phyloP scores from a whole-genome alignment of 2,329 filamentous ascomycete species.

The Hymenotorrendiella dingleyae region DNA sequence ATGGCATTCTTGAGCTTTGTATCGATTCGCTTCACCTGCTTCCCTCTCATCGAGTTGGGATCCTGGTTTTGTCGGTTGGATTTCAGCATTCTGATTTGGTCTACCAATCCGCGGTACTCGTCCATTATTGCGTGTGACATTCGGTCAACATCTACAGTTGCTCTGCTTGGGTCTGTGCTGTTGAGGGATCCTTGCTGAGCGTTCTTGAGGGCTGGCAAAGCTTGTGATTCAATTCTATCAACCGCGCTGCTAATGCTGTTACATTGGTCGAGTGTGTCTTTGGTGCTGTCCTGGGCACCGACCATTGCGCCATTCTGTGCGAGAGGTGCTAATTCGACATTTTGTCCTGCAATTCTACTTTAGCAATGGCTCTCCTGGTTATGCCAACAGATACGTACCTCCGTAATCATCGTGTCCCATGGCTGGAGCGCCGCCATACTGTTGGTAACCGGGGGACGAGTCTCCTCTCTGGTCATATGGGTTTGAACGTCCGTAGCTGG shows the following conservation, averaged over 20 bases:
- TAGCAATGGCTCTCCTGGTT: neutral
- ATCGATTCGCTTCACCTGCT: conserved; percentile 78
- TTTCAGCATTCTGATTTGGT: conserved; percentile 78
- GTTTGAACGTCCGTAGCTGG: conserved; percentile 51
- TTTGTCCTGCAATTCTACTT: conserved; percentile 21
- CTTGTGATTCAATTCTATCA: conserved; percentile 59
- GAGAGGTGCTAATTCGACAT: conserved; percentile 64
- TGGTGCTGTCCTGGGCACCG: conserved; percentile 52
- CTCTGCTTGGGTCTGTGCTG: conserved; percentile 65
- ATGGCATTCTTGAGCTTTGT: conserved; percentile 75
- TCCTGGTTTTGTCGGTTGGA: conserved; percentile 64
- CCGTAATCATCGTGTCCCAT: conserved; percentile 35
- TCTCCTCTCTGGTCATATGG: conserved; percentile 52
- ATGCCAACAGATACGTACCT: conserved; percentile 25
- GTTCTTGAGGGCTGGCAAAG: conserved; percentile 64
- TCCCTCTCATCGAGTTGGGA: conserved; percentile 56
- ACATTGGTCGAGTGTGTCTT: conserved; percentile 79
- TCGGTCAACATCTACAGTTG: conserved; percentile 63
- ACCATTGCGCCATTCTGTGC: conserved; percentile 40
- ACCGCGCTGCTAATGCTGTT: conserved; percentile 73
- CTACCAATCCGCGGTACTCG: conserved; percentile 71
- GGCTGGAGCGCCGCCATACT: conserved; percentile 38
- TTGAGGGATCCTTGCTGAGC: conserved; percentile 60
- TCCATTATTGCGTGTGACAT: conserved; percentile 77
- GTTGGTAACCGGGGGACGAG: conserved; percentile 16